Base-by-base conservation (phyloP, 1,139 yeast species). In the Lodderomyces jiufengensis region DNA sequence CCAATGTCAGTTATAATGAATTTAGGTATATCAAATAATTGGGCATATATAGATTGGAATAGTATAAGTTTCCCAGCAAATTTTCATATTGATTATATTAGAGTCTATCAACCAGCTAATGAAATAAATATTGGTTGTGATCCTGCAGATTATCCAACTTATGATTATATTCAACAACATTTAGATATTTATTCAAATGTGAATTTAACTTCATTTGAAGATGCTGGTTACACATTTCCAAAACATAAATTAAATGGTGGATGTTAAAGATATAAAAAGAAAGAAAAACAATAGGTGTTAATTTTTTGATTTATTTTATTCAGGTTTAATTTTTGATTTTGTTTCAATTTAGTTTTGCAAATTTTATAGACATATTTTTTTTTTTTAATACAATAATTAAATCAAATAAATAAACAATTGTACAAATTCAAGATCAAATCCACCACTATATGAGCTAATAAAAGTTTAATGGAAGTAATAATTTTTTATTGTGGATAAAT, bases 41-140 rank as follows among this genome's bases (percentile, higher is more conserved):
- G 95, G 95, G 83, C 86, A 2, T 81, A 82, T 54, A 84, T 86
- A 43, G 84, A 84, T 56, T 84, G 95, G 94, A 71, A 74, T 26
- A 66, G 78, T n/a, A 61, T 86, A 32, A 54, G 58, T 31, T 85
- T 86, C 73, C 95, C 95, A 1, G 72, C 74, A 4, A 70, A 72
- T 3, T 62, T 85, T 73, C 65, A 78, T 39, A 65, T 86, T 37
- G 95, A 86, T 57, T 83, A 80, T 49, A 87, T 86, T 14, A 75
- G 95, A 45, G 55, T 86, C 12, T 86, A 86, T 55, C 95, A 86
- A 61, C 92, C 94, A 3, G 48, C 60, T 22, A 75, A 66, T 44
- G 51, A 59, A 6, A 54, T 59, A 2, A 66, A 74, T 24, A 41
- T 81, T 7, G 81, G 87, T 0, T 86, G 95, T 60, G 95, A 86